Conservation (phyloP, 1,139 yeast species). For the Blastobotrys capitulatus region DNA sequence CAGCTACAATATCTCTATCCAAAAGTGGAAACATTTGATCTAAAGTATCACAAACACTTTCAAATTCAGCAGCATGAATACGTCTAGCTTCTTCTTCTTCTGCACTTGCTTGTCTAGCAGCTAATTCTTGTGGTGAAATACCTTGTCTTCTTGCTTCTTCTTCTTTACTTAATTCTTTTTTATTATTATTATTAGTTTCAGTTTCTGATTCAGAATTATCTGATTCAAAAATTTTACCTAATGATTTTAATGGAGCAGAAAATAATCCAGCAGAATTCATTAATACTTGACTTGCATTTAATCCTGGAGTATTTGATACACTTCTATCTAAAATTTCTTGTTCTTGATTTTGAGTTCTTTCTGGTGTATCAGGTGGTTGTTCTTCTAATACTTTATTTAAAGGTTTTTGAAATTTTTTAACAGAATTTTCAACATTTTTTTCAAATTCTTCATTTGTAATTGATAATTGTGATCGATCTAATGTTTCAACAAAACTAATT, state of each 20-base stretch:
- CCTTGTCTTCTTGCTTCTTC: constrained; percentile 3
- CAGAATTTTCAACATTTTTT: constrained; percentile 33
- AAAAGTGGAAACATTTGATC: constrained; percentile 71
- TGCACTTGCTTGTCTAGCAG: constrained; percentile 37
- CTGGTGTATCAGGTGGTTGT: constrained; percentile 29
- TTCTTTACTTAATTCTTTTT: not conserved
- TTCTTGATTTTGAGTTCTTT: constrained; percentile 11
- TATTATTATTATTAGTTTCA: not conserved
- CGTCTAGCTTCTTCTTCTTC: constrained; percentile 36
- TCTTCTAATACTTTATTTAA: constrained; percentile 9
- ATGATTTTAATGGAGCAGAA: constrained; percentile 32
- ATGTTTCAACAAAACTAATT: constrained; percentile 61
- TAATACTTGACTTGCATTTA: constrained; percentile 33
- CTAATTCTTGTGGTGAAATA: constrained; percentile 31
- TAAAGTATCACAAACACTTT: constrained; percentile 43
- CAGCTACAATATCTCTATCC: constrained; percentile 63
- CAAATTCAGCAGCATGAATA: constrained; percentile 37
- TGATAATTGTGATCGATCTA: constrained; percentile 55
- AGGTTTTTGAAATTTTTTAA: constrained; percentile 28
- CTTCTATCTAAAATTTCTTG: not conserved
- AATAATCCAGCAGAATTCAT: constrained; percentile 35
- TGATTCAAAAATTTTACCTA: constrained; percentile 31
- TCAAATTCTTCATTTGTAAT: constrained; percentile 58
- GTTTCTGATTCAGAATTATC: constrained; percentile 20
- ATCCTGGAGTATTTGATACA: constrained; percentile 6